These are phyloP conservation scores for Pinus albicaulis DNA, from an alignment of 75 land plant genomes.

Conservation along the genomic window DNA sequence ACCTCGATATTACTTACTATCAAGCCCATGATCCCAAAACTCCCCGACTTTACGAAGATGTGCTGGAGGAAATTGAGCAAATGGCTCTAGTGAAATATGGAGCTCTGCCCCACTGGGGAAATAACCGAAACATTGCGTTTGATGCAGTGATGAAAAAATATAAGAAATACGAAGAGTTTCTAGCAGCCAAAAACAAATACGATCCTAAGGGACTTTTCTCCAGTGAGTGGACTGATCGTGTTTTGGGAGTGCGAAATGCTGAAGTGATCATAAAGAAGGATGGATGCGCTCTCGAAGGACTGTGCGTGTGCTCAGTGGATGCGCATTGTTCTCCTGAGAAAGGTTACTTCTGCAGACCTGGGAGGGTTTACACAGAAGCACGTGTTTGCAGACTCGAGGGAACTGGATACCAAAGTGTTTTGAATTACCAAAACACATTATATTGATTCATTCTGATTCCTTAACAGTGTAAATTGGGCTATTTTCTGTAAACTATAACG, in stretches of 20 bases:
- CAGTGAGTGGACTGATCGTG: conserved; percentile 51
- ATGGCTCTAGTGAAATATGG: conserved; percentile 63
- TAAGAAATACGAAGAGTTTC: conserved; percentile 29
- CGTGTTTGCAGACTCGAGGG: conserved; percentile 10
- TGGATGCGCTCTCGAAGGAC: conserved; percentile 20
- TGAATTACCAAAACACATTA: no score
- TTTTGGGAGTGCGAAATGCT: conserved; percentile 1
- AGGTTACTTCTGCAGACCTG: conserved; percentile 21
- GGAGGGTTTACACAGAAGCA: conserved; percentile 16
- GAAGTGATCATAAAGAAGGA: not conserved
- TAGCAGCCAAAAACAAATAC: conserved; percentile 32
- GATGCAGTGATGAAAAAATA: conserved; percentile 30
- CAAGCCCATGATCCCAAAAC: conserved; percentile 33
- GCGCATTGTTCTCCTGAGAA: conserved; percentile 12
- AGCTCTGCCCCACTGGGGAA: conserved; percentile 72
- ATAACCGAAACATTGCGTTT: conserved; percentile 63
- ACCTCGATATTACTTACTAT: conserved; percentile 59
- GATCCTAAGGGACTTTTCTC: conserved; percentile 59
- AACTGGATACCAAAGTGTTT: no score
- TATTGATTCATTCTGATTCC: no score
- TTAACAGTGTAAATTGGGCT: no score
- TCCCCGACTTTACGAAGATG: conserved; percentile 59
- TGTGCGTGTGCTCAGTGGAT: conserved; percentile 20
- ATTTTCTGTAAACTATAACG: no score
- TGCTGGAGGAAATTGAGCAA: conserved; percentile 76